Percentiles rank a stretch among this genome's conserved stretches.
Evolutionary conservation across 768 basidiomycete genomes (phyloP).

Genomic region (Leccinum longicurvipes): DNA sequence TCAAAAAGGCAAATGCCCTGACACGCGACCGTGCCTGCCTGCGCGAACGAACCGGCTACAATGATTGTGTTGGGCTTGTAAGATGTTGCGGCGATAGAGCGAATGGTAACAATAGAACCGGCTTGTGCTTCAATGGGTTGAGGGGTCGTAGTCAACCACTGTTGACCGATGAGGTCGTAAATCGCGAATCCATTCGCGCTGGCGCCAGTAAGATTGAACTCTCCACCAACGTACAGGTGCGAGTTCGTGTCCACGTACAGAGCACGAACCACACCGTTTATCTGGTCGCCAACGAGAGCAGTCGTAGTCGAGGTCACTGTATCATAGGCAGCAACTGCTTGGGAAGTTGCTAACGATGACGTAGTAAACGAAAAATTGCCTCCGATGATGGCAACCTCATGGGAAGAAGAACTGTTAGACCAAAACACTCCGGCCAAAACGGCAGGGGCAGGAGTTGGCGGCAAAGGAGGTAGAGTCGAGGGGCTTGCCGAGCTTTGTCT

Average conservation of each 20-base stretch:
- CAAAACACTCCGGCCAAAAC: constrained; percentile 87
- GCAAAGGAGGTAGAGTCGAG: constrained; percentile 50
- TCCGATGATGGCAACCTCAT: constrained; percentile 75
- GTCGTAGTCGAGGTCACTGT: constrained; percentile 43
- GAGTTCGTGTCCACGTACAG: constrained; percentile 64
- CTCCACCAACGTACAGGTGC: constrained; percentile 77
- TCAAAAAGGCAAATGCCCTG: constrained; percentile 78
- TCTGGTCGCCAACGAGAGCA: constrained; percentile 55
- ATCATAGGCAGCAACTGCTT: constrained; percentile 73
- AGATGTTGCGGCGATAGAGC: constrained; percentile 63
- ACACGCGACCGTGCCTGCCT: constrained; percentile 74
- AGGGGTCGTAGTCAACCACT: constrained; percentile 58
- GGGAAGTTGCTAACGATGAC: constrained; percentile 38
- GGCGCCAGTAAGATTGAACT: constrained; percentile 63
- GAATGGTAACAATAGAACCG: constrained; percentile 59
- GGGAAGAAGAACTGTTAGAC: constrained; percentile 69
- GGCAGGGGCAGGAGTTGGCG: constrained; percentile 67
- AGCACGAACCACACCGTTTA: constrained; percentile 75
- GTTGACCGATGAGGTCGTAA: constrained; percentile 66
- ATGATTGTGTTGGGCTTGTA: constrained; percentile 62
- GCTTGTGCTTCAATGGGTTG: constrained; percentile 58
- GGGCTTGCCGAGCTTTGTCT: constrained; percentile 52
- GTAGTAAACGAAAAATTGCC: constrained; percentile 79
- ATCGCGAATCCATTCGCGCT: constrained; percentile 68
- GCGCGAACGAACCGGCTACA: constrained; percentile 84